These are phyloP conservation scores for Neopestalotiopsis sp. DNA, from an alignment of 2,329 filamentous ascomycete species.

Conservation along the genomic window DNA sequence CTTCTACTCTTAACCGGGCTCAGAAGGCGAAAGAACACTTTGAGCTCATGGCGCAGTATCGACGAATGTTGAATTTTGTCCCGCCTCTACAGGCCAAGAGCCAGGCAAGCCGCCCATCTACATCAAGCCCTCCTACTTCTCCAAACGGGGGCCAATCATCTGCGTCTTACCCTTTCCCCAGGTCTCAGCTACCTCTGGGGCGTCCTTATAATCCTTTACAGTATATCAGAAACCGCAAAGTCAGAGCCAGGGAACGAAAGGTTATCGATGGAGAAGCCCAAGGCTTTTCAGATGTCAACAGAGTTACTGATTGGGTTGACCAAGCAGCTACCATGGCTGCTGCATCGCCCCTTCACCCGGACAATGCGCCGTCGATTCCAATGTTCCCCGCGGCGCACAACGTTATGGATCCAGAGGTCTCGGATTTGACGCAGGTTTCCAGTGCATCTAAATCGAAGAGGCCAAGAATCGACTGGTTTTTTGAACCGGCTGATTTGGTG, in stretches of 20 bases:
- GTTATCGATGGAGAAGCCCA: conserved; percentile 75
- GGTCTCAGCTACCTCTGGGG: conserved; percentile 53
- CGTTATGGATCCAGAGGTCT: conserved; percentile 42
- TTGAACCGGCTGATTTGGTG: conserved; percentile 83
- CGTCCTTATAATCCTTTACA: conserved; percentile 90
- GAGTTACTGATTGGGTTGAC: conserved; percentile 80
- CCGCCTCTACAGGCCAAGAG: conserved; percentile 69
- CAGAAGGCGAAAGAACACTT: conserved; percentile 86
- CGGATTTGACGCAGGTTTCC: conserved; percentile 47
- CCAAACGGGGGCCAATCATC: conserved; percentile 35
- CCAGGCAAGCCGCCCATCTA: conserved; percentile 40
- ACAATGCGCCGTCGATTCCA: conserved; percentile 46
- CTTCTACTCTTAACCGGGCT: conserved; percentile 79
- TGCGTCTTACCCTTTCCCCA: conserved; percentile 34
- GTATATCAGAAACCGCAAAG: conserved; percentile 87
- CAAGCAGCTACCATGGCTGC: conserved; percentile 60
- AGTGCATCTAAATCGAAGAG: conserved; percentile 67
- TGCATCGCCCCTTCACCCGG: conserved; percentile 37
- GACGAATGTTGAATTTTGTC: conserved; percentile 78
- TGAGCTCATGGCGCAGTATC: conserved; percentile 84
- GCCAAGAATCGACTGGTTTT: conserved; percentile 83
- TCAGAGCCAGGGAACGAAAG: conserved; percentile 78
- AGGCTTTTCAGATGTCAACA: conserved; percentile 77
- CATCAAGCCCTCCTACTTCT: conserved; percentile 48
- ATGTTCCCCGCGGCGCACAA: conserved; percentile 53